Evolutionary conservation across 2,329 filamentous ascomycete species (phyloP).

Genomic region (Sarocladiaceae sp.): DNA sequence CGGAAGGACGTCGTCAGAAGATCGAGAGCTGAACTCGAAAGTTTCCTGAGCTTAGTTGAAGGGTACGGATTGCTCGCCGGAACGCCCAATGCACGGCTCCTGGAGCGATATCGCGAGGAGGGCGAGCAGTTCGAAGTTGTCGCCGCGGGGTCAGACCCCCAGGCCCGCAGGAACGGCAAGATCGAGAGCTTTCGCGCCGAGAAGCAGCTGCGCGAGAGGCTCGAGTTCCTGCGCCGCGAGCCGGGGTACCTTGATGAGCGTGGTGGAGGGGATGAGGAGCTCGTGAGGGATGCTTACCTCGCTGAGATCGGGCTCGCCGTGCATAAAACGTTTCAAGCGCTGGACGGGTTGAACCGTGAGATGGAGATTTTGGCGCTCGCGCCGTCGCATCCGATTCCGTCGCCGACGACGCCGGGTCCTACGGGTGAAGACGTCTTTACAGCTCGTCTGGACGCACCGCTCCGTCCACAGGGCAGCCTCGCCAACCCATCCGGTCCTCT

Average conservation of each 20-base stretch:
- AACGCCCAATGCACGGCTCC: constrained; percentile 57
- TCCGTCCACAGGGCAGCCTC: constrained; percentile 42
- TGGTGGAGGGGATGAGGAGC: constrained; percentile 80
- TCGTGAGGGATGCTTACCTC: constrained; percentile 72
- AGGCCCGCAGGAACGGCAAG: constrained; percentile 71
- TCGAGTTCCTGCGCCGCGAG: constrained; percentile 52
- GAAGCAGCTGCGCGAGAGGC: constrained; percentile 73
- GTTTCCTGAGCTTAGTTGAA: constrained; percentile 70
- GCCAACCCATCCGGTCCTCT: constrained; percentile 58
- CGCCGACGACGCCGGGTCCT: constrained; percentile 39
- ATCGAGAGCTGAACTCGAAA: constrained; percentile 67
- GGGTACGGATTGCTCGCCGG: constrained; percentile 64
- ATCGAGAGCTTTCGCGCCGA: constrained; percentile 80
- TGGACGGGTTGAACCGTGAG: constrained; percentile 86
- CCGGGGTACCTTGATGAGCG: constrained; percentile 48
- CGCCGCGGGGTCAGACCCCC: constrained; percentile 49
- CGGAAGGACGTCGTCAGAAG: constrained; percentile 56
- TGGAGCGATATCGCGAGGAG: constrained; percentile 67
- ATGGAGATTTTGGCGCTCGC: constrained; percentile 73
- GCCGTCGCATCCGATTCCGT: constrained; percentile 43
- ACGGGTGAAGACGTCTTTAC: constrained; percentile 41
- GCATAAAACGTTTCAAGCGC: constrained; percentile 75
- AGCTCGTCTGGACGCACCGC: constrained; percentile 65
- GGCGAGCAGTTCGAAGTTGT: constrained; percentile 68
- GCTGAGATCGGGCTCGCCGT: constrained; percentile 66